Evolutionary conservation across 495 filamentous ascomycete genomes (phyloP), one percentile per base, ranked within the genome.

Genomic region (Astrothelium macrocarpum): DNA sequence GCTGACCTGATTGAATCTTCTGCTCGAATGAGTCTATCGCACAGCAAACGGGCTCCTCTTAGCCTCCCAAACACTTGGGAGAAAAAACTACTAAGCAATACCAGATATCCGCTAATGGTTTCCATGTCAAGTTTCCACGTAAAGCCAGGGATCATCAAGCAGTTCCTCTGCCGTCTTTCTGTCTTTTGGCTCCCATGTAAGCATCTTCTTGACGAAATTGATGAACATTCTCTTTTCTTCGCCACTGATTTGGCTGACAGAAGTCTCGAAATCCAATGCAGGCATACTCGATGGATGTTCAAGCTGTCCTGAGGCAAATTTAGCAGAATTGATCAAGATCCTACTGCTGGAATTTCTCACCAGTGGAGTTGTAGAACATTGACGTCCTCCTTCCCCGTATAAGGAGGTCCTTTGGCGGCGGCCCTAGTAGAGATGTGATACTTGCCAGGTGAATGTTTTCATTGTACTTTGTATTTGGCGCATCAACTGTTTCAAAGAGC

Each of bases 201-300:
- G 64, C 70, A 76, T 73, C 46, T 67, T 65, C n/a, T 64, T 64
- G 1, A 75, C 69, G 62, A 76, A 75, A 1, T 66, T 58, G 62
- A 75, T 61, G 49, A 75, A 75, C 65, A 70, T 68, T 39, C 46
- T 64, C 61, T 75, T 76, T 4, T 74, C 72, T 62, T 72, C 71
- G 31, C 65, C 62, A 26, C 65, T 10, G 18, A 74, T 67, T 16
- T 71, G 67, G 36, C 2, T 61, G 29, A 73, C 16, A 1, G 63
- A 42, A 31, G 42, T 65, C 63, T 74, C 71, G 14, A 75, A 68
- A 28, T 60, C 70, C 34, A 73, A 68, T 43, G 53, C 59, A 45
- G 67, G 67, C 18, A 64, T 36, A 23, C 66, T 18, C 2, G 59
- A 45, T 64, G 58, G 39, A 31, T 10, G 32, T 46, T 68, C 68